Base-by-base conservation (phyloP, 2,329 filamentous ascomycete genomes). In the Colletotrichum cuscutae region DNA sequence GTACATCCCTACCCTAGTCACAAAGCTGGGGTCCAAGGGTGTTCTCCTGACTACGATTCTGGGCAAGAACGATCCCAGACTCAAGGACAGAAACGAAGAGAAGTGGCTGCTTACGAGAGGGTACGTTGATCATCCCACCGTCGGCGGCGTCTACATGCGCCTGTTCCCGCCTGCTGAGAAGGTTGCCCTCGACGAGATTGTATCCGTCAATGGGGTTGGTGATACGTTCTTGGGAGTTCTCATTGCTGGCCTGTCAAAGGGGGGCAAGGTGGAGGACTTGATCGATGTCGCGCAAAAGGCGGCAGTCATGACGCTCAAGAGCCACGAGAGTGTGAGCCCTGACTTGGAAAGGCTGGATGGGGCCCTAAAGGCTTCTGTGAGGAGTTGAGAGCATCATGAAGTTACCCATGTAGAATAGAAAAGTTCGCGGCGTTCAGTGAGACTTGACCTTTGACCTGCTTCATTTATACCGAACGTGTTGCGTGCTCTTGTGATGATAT, bases 151-250 rank as follows among this genome's bases (percentile, higher is more conserved):
- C 3, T 98, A 98, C 79, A 95, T 98, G 92, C 81, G 89, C 42
- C 76, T 90, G 24, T 94, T 94, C 80, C 90, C 93, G 0, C 86
- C 93, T 0, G 89, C 89, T 1, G 91, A 93, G 79, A 83, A 85
- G 19, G 87, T 98, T 0, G 24, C 86, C 9, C 52, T 64, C 1
- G 83, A 88, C 24, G 90, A 97, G 30, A 87, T 97, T 1, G 91
- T 96, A 1, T 98, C 95, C 59, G 96, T 98, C 11, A 98, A 98
- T 80, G 97, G 96, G 0, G 95, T 95, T 2, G 97, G 97, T 0
- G 97, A 99, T 82, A 98, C 97, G 0, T 95, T 98, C 80, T 86
- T 97, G 9, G 97, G 96, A 0, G 93, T 95, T 15, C 77, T 98
- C 68, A 85, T 98, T n/a, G 93, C 95, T 1, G 94, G 94, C 0